Evolutionary conservation across 1,139 yeast species (phyloP).

Genomic region (Yamadazyma mexicana): DNA sequence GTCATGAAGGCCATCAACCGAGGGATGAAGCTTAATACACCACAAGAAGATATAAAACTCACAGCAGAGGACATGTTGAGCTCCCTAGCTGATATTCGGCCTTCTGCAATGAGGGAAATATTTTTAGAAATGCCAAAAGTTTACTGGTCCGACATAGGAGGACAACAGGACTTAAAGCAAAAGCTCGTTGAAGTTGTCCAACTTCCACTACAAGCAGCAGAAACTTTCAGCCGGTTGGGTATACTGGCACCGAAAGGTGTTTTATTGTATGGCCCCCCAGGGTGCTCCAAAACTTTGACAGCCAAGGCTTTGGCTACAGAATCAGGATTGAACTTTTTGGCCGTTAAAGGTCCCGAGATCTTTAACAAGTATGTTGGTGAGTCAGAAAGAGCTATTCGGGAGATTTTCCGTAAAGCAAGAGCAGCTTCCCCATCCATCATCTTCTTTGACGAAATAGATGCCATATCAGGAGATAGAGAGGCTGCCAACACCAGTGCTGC

Average conservation of each 20-base stretch:
- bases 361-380: slow-evolving; percentile 95
- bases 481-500: slow-evolving; percentile 67
- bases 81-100: slow-evolving; percentile 78
- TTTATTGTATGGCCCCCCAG: slow-evolving; percentile 91
- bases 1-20: slow-evolving; percentile 80
- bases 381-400: slow-evolving; percentile 85
- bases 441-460: slow-evolving; percentile 95
- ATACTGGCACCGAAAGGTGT: slow-evolving; percentile 91
- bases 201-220: slow-evolving; percentile 83
- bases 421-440: slow-evolving; percentile 92
- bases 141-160: slow-evolving; percentile 93
- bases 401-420: slow-evolving; percentile 86
- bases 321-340: slow-evolving; percentile 86
- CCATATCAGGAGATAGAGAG: slow-evolving; percentile 74
- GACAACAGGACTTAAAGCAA: slow-evolving; percentile 78
- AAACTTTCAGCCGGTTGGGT: slow-evolving; percentile 73
- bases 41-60: slow-evolving; percentile 29
- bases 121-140: slow-evolving; percentile 93
- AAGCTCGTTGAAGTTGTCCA: slow-evolving; percentile 88
- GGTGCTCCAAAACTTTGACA: slow-evolving; percentile 90
- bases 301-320: slow-evolving; percentile 96
- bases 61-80: slow-evolving; percentile 55
- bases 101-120: slow-evolving; percentile 96
- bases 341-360: slow-evolving; percentile 94
- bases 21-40: slow-evolving; percentile 33